Conservation (phyloP, 2,329 filamentous ascomycete species). For the Nigrospora osmanthi region DNA sequence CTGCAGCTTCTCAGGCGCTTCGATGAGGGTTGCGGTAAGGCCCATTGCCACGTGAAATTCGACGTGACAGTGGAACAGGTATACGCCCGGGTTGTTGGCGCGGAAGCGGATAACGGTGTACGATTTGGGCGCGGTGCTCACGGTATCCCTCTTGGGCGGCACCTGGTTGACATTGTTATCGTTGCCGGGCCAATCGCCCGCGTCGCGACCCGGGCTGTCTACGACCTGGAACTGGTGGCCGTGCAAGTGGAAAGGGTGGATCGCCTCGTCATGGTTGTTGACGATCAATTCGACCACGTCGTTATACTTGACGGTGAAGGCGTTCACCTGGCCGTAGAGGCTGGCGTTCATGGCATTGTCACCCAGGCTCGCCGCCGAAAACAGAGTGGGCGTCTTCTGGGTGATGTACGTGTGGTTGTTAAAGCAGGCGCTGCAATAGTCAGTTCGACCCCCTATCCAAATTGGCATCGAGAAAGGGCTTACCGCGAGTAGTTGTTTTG, state of each 20-base stretch:
- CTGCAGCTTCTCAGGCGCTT: slow-evolving; percentile 49
- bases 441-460: background rate
- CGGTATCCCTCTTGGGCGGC: slow-evolving; percentile 32
- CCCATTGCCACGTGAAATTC: slow-evolving; percentile 52
- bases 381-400: slow-evolving; percentile 64
- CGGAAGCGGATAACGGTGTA: slow-evolving; percentile 40
- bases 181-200: slow-evolving; percentile 29
- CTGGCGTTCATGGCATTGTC: slow-evolving; percentile 29
- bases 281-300: slow-evolving; percentile 38
- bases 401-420: slow-evolving; percentile 61
- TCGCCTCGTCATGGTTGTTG: slow-evolving; percentile 38
- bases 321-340: slow-evolving; percentile 34
- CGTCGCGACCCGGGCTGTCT: slow-evolving; percentile 18
- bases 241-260: slow-evolving; percentile 46
- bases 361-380: slow-evolving; percentile 57
- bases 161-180: slow-evolving; percentile 37
- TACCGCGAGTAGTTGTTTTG: slow-evolving; percentile 53
- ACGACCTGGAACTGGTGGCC: slow-evolving; percentile 49
- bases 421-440: slow-evolving; percentile 34
- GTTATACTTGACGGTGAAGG: slow-evolving; percentile 28
- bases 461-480: slow-evolving; percentile 1
- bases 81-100: slow-evolving; percentile 31
- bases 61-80: slow-evolving; percentile 43
- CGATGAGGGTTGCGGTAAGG: slow-evolving; percentile 45
- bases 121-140: slow-evolving; percentile 43